Base-by-base conservation (phyloP, 441 rosid species). In the Adansonia rubrostipa region DNA sequence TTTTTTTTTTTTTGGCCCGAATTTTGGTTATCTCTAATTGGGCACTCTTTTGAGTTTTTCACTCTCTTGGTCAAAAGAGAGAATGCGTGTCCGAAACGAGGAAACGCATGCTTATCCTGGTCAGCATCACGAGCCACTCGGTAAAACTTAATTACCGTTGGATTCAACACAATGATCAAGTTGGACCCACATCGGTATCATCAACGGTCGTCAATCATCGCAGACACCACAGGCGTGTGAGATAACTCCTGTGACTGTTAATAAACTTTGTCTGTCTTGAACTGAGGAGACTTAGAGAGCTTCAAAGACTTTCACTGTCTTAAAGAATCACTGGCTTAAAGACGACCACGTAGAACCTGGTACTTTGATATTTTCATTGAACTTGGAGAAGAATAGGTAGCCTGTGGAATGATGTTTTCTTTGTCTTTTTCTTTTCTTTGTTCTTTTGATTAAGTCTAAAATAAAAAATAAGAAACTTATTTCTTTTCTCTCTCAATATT, bases 191-290 rank as follows among this genome's bases (percentile, higher is more conserved):
- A 22, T 20, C 44, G 28, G 10, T 4, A 14, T 6, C 3, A 61
- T 47, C 40, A 0, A 20, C 58, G 79, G 78, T 36, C 2, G 0
- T 0, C 0, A 63, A 22, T 68, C 47, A 72, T 76, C 76, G 65
- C 82, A 47, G 77, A 47, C 71, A 2, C 74, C 78, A 64, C 83
- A 69, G 78, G 1, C 50, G 0, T 20, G 80, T 75, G 19, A 79
- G 13, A 8, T 2, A 61, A 24, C 7, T 22, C 8, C 9, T 17
- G 20, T 13, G 33, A 44, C 69, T 19, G 77, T 53, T 53, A 6
- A 50, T 28, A 7, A 5, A 42, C 56, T 9, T 50, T 61, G 40
- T 61, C 9, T 15, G 36, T 0, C 9, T 17, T 8, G 54, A 76
- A 13, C 14, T 9, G 53, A 50, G 53, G 4, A 50, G 14, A 50